A percentile compares a stretch with the other conserved stretches of the same genome.
These are phyloP conservation scores for Coemansia sp. DNA, from an alignment of 192 early-diverging fungal genomes.

Conservation along the genomic window DNA sequence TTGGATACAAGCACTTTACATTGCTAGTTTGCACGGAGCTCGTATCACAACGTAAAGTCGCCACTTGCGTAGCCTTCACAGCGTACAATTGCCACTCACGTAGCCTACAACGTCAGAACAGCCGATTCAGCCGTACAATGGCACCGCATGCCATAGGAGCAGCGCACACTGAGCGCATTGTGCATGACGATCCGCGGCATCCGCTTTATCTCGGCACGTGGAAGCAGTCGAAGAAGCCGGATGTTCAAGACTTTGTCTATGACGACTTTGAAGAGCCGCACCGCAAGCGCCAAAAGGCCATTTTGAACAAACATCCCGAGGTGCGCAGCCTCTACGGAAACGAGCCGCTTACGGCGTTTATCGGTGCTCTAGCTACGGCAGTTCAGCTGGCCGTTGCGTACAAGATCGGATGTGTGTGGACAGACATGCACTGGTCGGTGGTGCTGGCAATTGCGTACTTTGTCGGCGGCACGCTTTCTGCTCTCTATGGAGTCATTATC, in stretches of 20 bases:
- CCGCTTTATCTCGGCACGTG: slow-evolving; percentile 81
- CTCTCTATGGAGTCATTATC: slow-evolving; percentile 81
- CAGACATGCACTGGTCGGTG: slow-evolving; percentile 61
- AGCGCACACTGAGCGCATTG: slow-evolving; percentile 3
- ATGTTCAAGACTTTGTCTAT: slow-evolving; percentile 67
- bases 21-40: neutral
- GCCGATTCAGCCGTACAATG: neutral
- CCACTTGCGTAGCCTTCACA: neutral
- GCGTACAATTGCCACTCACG: neutral
- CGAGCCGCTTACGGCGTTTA: slow-evolving; percentile 74
- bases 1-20: neutral
- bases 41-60: neutral
- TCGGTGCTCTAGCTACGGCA: slow-evolving; percentile 59
- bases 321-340: slow-evolving; percentile 82
- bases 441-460: slow-evolving; percentile 66
- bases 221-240: slow-evolving; percentile 68
- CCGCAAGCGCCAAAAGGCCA: slow-evolving; percentile 82
- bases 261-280: slow-evolving; percentile 96
- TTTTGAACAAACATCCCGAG: slow-evolving; percentile 85
- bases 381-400: slow-evolving; percentile 80
- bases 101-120: neutral
- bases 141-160: slow-evolving; percentile 6
- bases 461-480: slow-evolving; percentile 83
- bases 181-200: slow-evolving; percentile 57
- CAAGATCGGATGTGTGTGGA: slow-evolving; percentile 64